Percentiles rank a stretch among this genome's conserved stretches.
Evolutionary conservation across 1,284 basidiomycete species (phyloP).

Genomic region (Naganishia sp.): DNA sequence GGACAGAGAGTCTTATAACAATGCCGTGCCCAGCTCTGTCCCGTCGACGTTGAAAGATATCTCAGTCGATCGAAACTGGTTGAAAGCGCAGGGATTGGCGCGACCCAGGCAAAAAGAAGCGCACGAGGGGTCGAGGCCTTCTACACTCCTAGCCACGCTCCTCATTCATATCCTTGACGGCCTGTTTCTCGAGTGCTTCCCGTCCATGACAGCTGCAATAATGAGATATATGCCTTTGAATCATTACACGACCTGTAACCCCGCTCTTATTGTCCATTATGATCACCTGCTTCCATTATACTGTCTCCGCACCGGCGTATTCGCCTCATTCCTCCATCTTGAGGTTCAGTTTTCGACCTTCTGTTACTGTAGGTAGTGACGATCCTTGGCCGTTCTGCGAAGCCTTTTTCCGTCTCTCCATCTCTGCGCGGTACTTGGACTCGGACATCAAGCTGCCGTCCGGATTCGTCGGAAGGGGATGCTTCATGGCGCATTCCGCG

Average conservation of each 20-base stretch:
- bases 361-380: conserved; percentile 10
- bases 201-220: no score
- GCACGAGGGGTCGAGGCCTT: no score
- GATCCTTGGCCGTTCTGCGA: conserved; percentile 4
- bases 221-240: no score
- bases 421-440: conserved; percentile 51
- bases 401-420: conserved; percentile 35
- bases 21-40: no score
- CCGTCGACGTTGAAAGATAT: no score
- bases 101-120: no score
- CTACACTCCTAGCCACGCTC: no score
- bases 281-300: conserved; percentile 8
- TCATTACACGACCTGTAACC: background rate
- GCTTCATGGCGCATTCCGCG: conserved; percentile 51
- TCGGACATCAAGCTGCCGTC: conserved; percentile 53
- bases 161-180: no score
- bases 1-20: no score
- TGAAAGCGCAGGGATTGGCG: no score
- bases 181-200: no score
- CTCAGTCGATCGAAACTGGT: no score
- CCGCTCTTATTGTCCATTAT: conserved; percentile 21
- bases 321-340: conserved; percentile 23
- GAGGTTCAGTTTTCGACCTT: conserved; percentile 13
- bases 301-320: background rate
- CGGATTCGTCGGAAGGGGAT: conserved; percentile 52